Base-by-base conservation (phyloP, 768 basidiomycete genomes). In the Mycena kentingensis region DNA sequence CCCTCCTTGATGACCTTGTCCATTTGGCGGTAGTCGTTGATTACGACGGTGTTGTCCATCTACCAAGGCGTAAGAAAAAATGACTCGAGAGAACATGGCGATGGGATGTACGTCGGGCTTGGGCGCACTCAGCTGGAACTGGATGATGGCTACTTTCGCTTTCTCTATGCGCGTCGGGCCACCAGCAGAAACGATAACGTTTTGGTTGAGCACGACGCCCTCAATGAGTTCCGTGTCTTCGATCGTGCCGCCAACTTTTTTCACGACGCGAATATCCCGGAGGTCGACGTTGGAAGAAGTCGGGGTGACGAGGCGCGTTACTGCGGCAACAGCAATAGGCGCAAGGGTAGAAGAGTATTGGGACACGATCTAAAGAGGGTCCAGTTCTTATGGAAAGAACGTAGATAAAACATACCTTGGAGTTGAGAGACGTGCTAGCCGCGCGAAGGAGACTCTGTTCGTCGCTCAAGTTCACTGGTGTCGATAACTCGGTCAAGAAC, bases 21-120 rank as follows among this genome's bases (percentile, higher is more conserved):
- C 96, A 99, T 98, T 70, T 98, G 97, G 16, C 97, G 88, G 74
- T 99, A 99, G 73, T 99, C 96, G 58, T 96, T 98, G 62, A 99
- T 98, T 46, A 98, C 89, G 37, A 99, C 94, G 4, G 96, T 98
- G 77, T 99, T 98, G 72, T 99, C 97, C 96, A 99, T 99, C 95
- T 98, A 61, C 10, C 21, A 18, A 35, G 53, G 27, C 5, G 26
- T 55, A 5, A 56, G 61, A 57, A 55, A 66, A 43, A 29, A 27
- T 16, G 26, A 56, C 24, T 21, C 29, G 18, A 54, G 46, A 19
- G 29, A 11, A 45, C 26, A 49, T 19, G 12, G 48, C 19, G n/a
- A 5, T 38, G 25, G 31, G 3, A 71, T 90, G 55, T 68, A 96
- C 95, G 65, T 99, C 97, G 3, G 97, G 96, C 71, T 99, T 99